Conservation (phyloP, 108 stramenopile species). For the Cyclotella sp. region DNA sequence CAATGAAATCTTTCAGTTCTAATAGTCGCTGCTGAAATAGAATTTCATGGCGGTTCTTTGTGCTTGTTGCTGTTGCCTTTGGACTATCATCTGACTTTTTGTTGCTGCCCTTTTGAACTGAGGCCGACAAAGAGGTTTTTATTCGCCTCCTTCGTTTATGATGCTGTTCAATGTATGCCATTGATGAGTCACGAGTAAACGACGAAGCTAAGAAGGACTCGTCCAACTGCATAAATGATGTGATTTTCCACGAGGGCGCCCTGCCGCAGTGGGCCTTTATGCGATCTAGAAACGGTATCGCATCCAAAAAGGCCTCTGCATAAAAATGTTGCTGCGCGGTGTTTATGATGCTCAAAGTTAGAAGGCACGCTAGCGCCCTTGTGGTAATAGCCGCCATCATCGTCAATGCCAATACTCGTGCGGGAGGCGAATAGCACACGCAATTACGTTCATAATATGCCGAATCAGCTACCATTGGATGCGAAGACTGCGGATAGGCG, state of each 20-base stretch:
- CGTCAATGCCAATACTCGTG: background rate
- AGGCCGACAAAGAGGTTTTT: background rate
- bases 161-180: constrained; percentile 7
- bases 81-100: constrained; percentile 1
- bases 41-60: background rate
- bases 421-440: too few relatives aligned
- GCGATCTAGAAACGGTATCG: constrained; percentile 5
- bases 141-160: background rate
- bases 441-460: too few relatives aligned
- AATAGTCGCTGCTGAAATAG: constrained; percentile 10
- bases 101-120: background rate
- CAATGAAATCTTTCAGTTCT: constrained; percentile 14
- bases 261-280: background rate
- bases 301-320: constrained; percentile 17
- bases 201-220: background rate
- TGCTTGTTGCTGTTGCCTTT: background rate
- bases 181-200: constrained; percentile 2
- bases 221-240: background rate
- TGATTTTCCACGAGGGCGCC: background rate
- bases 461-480: too few relatives aligned
- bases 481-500: too few relatives aligned
- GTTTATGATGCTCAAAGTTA: constrained; percentile 1
- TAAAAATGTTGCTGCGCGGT: background rate
- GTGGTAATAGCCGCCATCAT: background rate
- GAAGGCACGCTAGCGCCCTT: background rate